A percentile compares a stretch with the other conserved stretches of the same genome.
Evolutionary conservation across 2,329 filamentous ascomycete genomes (phyloP).

Genomic region (Blastomyces parvus): DNA sequence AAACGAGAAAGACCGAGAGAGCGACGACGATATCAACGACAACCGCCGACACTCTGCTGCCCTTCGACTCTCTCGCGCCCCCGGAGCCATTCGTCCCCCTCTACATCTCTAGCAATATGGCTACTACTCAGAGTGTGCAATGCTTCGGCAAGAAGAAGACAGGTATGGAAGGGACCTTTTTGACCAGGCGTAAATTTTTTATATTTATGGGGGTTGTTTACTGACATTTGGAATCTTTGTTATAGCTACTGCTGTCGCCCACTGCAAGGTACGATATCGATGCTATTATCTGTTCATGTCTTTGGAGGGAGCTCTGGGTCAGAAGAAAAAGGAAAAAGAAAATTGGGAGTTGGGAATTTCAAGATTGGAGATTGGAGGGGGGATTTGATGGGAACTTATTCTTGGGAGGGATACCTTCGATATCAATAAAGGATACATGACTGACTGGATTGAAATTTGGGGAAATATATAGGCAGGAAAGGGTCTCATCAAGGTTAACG

Average conservation of each 20-base stretch:
- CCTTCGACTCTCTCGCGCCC: constrained; percentile 14
- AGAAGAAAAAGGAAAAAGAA: constrained; percentile 11
- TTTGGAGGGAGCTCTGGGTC: constrained; percentile 5
- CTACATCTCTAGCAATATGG: constrained; percentile 54
- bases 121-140: constrained; percentile 73
- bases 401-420: neutral
- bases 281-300: neutral
- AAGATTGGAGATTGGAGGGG: neutral
- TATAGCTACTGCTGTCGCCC: constrained; percentile 73
- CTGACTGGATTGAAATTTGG: constrained; percentile 1
- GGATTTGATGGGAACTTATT: neutral
- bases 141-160: constrained; percentile 99
- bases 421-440: constrained; percentile 3
- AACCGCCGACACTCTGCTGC: constrained; percentile 23
- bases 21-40: constrained; percentile 30
- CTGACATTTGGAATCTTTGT: constrained; percentile 15
- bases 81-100: constrained; percentile 26
- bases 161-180: constrained; percentile 32
- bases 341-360: neutral
- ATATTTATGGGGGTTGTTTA: constrained; percentile 16
- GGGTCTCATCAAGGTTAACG: constrained; percentile 98
- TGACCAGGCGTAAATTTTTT: neutral
- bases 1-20: constrained; percentile 14
- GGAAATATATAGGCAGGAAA: constrained; percentile 52
- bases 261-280: constrained; percentile 65